Evolutionary conservation across 148 eudicot genomes (phyloP), one percentile per base, ranked within the genome.

Genomic region (Arctostaphylos glauca): DNA sequence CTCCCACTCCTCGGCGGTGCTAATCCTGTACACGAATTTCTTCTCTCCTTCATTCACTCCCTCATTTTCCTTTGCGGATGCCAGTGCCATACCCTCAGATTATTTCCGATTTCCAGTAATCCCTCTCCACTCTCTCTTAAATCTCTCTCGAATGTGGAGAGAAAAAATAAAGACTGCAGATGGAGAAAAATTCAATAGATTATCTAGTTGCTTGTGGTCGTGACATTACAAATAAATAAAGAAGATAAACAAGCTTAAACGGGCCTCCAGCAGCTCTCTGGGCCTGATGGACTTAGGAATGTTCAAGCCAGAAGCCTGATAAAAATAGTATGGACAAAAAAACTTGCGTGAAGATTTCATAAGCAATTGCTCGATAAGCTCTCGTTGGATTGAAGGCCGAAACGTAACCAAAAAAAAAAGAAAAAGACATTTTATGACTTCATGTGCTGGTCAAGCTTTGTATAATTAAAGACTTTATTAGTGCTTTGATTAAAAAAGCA

Each of bases 1-100:
- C 47, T 88, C 84, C 99, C 98, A 96, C 83, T 96, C 99, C 72
- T 77, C 83, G 54, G 84, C 88, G 19, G 91, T 89, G 84, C 98
- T 94, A 73, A 96, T 96, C 74, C 99, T 86, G 87, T 93, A 96
- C 18, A 96, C 94, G 62, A 67, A 92, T 62, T 92, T 9, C 15
- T 66, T 86, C 9, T 87, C 90, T 41, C 6, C 76, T 74, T 73
- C 88, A 48, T 25, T 31, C 19, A 38, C 64, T 53, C 75, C 85
- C n/a, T 23, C 75, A 3, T 16, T 38, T 13, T 66, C 18, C 71
- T 66, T 31, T 12, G 43, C 71, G 2, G 71, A 14, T 12, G 66
- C 21, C 21, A 9, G 82, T 0, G 83, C 79, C 85, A 77, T 81
- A 13, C 56, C 43, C 9, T 43, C 52, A 31, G 70, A 64, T 64